Conservation (phyloP, 208 protist genomes). For the Acanthamoeba castellanii region DNA sequence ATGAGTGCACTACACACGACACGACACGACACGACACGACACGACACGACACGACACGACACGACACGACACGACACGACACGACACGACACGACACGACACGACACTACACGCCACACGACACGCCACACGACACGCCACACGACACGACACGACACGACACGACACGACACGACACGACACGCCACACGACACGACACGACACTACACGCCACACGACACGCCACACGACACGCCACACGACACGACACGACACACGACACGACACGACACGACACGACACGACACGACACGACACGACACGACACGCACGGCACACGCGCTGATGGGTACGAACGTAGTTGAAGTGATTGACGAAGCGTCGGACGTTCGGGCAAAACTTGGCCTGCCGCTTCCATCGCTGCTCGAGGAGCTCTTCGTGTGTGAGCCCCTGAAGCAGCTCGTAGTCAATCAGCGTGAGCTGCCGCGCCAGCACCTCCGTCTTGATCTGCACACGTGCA, state of each 20-base stretch:
- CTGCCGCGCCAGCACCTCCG: background rate
- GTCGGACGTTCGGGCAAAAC: background rate
- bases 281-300: too few relatives aligned
- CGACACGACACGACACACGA: too few relatives aligned
- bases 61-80: too few relatives aligned
- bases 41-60: background rate
- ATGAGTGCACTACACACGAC: background rate
- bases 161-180: background rate
- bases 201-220: background rate
- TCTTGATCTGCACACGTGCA: background rate
- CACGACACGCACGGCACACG: background rate
- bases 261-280: too few relatives aligned
- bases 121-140: background rate
- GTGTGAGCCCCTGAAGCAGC: background rate
- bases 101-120: too few relatives aligned
- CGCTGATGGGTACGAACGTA: background rate
- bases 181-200: too few relatives aligned
- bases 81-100: background rate
- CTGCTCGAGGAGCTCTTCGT: conserved; percentile 4
- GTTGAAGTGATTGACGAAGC: background rate
- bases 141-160: too few relatives aligned
- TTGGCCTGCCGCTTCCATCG: background rate
- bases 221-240: too few relatives aligned
- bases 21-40: too few relatives aligned
- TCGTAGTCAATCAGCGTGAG: conserved; percentile 3